A percentile compares a stretch with the other conserved stretches of the same genome.
Evolutionary conservation across 768 basidiomycete species (phyloP).

Genomic region (Phylloporus sp.): DNA sequence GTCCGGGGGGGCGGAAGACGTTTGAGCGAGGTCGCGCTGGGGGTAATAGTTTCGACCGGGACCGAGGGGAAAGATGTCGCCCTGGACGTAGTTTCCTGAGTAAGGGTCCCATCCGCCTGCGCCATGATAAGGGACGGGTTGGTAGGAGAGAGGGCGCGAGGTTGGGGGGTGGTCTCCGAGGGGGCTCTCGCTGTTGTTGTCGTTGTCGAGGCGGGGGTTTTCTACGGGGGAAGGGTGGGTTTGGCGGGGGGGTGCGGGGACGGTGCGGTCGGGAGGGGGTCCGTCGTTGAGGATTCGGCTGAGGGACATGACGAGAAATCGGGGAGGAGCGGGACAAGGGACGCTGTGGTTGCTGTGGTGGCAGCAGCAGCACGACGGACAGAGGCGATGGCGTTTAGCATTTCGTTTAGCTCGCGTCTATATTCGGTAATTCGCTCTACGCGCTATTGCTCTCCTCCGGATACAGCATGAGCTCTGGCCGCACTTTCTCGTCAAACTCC

Average conservation of each 20-base stretch:
- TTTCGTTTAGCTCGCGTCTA: slow-evolving; percentile 35
- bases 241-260: slow-evolving; percentile 25
- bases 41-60: slow-evolving; percentile 35
- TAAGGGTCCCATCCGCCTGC: slow-evolving; percentile 37
- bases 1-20: slow-evolving; percentile 18
- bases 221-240: no score
- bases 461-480: slow-evolving; percentile 85
- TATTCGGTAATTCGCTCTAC: slow-evolving; percentile 28
- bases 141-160: slow-evolving; percentile 33
- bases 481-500: slow-evolving; percentile 92
- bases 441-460: no score
- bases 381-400: slow-evolving; percentile 30
- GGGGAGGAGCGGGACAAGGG: neutral
- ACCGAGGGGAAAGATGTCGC: slow-evolving; percentile 34
- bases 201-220: no score
- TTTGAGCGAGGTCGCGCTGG: slow-evolving; percentile 21
- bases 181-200: slow-evolving; percentile 28
- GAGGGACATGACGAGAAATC: slow-evolving; percentile 55
- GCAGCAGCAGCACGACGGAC: slow-evolving; percentile 17
- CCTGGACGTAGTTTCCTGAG: slow-evolving; percentile 35
- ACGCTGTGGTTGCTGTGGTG: slow-evolving; percentile 17
- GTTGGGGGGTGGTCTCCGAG: slow-evolving; percentile 29
- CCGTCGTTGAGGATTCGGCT: slow-evolving; percentile 78
- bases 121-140: slow-evolving; percentile 36
- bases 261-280: slow-evolving; percentile 37